Percentiles rank a stretch among this genome's conserved stretches.
phyloP scores from a whole-genome alignment of 306 rosid species.

The Cotoneaster glaucophyllus region DNA sequence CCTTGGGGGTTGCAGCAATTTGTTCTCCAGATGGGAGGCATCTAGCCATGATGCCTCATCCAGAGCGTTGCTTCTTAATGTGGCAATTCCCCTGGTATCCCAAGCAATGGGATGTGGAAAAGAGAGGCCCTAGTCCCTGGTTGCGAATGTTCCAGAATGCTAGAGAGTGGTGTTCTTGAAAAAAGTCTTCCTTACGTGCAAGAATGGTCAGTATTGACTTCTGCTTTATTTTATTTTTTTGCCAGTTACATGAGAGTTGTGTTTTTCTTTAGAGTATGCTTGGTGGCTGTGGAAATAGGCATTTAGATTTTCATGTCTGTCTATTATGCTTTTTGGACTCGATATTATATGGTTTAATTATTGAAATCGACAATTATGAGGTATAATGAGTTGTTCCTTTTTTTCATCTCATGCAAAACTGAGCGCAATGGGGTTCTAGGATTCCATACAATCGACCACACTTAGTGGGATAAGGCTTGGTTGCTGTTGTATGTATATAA shows the following conservation, averaged over 20 bases:
- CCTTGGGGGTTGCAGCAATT: conserved; percentile 78
- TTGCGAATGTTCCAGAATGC: conserved; percentile 76
- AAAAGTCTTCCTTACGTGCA: neutral
- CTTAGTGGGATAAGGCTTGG: too few relatives aligned
- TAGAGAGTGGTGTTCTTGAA: conserved; percentile 34
- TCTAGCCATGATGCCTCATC: conserved; percentile 98
- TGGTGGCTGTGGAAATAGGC: neutral
- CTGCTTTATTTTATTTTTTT: neutral
- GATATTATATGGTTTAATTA: neutral
- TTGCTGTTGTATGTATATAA: too few relatives aligned
- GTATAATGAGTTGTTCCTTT: neutral
- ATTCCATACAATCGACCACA: too few relatives aligned
- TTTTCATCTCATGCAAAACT: too few relatives aligned
- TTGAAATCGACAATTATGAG: neutral
- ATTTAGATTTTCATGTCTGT: neutral
- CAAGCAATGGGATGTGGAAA: conserved; percentile 71
- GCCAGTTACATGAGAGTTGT: neutral
- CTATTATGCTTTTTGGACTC: neutral
- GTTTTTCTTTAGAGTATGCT: neutral
- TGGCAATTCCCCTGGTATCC: conserved; percentile 97
- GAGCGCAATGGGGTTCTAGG: too few relatives aligned
- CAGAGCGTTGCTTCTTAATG: conserved; percentile 93
- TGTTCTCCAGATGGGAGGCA: conserved; percentile 94
- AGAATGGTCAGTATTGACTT: neutral
- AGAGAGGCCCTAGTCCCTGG: conserved; percentile 90